Base-by-base conservation (phyloP, 352 stramenopile genomes). In the Phytophthora macrochlamydospora region DNA sequence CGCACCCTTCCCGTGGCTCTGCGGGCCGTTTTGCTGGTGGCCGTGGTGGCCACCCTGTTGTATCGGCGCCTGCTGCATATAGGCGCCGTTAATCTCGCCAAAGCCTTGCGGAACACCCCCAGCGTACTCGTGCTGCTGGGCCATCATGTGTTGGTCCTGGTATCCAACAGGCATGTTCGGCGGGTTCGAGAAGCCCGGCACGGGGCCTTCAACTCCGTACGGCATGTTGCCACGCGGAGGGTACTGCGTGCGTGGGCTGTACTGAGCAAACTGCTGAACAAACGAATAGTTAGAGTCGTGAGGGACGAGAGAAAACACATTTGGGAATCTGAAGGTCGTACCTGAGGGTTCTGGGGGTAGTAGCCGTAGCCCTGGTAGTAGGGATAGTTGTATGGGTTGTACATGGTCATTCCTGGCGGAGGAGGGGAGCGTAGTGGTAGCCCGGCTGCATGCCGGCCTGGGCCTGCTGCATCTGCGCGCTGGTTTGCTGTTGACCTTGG, bases 321-420 rank as follows among this genome's bases (percentile, higher is more conserved):
- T 58, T 35, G 65, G 58, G 48, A 60, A 45, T 51, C 13, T 31
- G 45, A 42, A 28, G 52, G 38, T 8, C 69, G 43, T 53, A 91
- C 83, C 79, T 93, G 88, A 7, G 85, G 88, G 72, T 93, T 95
- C 65, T 94, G 86, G 46, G 43, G 43, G 71, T 94, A 95, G 71
- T 95, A 95, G 33, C 84, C 83, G 65, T 94, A 95, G 60, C 84
- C 83, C 65, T 94, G 88, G 72, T 94, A 95, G 73, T 94, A 93
- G 37, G 71, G 77, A 65, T 95, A 95, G 68, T 92, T 95, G 78
- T 95, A 95, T 54, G 88, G 88, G 73, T 95, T 94, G 83, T 94
- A 95, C 74, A 95, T 72, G 18, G 88, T 85, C 88, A 95, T 95
- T 30, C 88, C 88, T 29, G 88, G 88, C 31, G 88, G 88, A n/a